These are phyloP conservation scores for Backusella sp. DNA, from an alignment of 192 early-diverging fungal species.

Conservation along the genomic window DNA sequence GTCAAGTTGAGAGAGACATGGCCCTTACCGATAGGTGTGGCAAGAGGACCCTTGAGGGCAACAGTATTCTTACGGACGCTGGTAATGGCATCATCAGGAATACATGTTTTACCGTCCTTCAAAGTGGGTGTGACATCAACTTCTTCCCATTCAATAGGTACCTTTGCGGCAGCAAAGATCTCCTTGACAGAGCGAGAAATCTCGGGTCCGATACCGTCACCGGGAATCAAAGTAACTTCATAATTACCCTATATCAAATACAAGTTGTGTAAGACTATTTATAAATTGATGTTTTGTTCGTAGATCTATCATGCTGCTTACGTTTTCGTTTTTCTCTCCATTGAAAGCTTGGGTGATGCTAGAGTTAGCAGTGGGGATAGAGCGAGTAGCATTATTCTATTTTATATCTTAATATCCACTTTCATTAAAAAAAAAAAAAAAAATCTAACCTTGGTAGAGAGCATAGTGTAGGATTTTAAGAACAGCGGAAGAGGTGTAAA, in stretches of 20 bases:
- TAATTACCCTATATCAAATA: constrained; percentile 63
- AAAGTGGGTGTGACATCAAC: constrained; percentile 91
- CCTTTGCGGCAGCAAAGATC: constrained; percentile 87
- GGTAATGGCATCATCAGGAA: constrained; percentile 85
- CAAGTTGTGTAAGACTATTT: not conserved
- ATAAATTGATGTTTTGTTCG: not conserved
- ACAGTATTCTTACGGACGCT: constrained; percentile 95
- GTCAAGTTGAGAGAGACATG: constrained; percentile 93
- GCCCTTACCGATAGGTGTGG: constrained; percentile 97
- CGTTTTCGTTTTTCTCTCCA: constrained; percentile 49
- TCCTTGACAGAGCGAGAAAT: constrained; percentile 89
- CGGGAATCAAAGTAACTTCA: constrained; percentile 91
- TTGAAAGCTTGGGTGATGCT: constrained; percentile 50
- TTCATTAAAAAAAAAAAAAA: not conserved
- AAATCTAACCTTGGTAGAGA: constrained; percentile 8
- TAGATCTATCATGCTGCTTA: constrained; percentile 25
- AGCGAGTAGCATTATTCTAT: constrained; percentile 28
- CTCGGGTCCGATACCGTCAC: constrained; percentile 98
- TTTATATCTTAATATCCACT: not conserved
- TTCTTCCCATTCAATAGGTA: constrained; percentile 94
- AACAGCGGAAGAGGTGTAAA: constrained; percentile 20
- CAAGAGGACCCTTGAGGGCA: constrained; percentile 95
- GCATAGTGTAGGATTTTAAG: constrained; percentile 13
- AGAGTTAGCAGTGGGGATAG: constrained; percentile 39
- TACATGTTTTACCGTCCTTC: constrained; percentile 88